phyloP scores from a whole-genome alignment of 495 filamentous ascomycete genomes.

The Xylaria scruposa region DNA sequence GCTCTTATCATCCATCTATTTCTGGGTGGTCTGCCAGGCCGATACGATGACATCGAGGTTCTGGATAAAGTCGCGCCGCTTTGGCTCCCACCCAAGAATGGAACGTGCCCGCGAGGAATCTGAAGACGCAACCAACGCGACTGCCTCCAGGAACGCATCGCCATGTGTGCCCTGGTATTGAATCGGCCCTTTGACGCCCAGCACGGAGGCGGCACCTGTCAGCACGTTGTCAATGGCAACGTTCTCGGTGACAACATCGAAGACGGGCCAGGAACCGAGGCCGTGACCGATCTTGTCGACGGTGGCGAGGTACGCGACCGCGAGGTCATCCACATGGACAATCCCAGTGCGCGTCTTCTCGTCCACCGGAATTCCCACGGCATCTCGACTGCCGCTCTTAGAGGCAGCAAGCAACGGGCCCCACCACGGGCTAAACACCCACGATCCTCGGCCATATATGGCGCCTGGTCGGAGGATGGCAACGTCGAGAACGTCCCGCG shows the following conservation, averaged over 20 bases:
- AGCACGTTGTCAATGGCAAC: conserved; percentile 14
- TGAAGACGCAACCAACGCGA: conserved; percentile 36
- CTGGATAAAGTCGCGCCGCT: conserved; percentile 33
- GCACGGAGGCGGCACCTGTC: conserved; percentile 23
- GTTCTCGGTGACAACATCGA: background rate
- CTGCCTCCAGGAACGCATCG: conserved; percentile 38
- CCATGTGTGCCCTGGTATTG: conserved; percentile 36
- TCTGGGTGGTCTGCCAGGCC: background rate
- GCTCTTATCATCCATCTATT: background rate
- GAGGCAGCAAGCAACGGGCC: background rate
- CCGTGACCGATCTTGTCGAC: background rate
- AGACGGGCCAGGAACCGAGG: conserved; percentile 30
- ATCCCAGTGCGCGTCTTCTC: background rate
- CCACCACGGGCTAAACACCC: conserved; percentile 1
- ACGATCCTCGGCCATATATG: conserved; percentile 45
- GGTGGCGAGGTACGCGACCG: background rate
- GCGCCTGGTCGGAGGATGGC: conserved; percentile 46
- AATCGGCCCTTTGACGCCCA: conserved; percentile 42
- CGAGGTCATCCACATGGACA: background rate
- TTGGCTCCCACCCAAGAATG: conserved; percentile 50
- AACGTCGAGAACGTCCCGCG: conserved; percentile 46
- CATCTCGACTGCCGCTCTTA: background rate
- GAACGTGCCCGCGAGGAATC: conserved; percentile 43
- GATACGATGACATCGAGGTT: background rate
- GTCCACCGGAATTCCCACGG: background rate